These are phyloP conservation scores for Antrodiella citrinella DNA, from an alignment of 768 basidiomycete species.

Conservation along the genomic window DNA sequence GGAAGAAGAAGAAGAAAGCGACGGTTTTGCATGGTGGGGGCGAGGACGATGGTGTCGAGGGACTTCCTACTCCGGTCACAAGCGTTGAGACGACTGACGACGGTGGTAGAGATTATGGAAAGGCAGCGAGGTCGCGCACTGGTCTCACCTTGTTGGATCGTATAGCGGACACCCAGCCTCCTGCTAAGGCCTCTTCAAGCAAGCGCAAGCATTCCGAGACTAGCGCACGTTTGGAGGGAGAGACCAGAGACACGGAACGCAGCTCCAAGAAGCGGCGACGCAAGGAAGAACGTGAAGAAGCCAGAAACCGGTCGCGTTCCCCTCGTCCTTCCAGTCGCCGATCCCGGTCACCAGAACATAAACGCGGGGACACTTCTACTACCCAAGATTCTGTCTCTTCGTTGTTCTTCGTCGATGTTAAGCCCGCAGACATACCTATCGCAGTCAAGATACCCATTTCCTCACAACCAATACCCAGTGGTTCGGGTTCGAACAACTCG, in stretches of 20 bases:
- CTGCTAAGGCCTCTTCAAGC: neutral
- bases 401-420: conserved; percentile 45
- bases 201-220: neutral
- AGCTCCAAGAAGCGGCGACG: conserved; percentile 9
- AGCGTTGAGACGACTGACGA: no score
- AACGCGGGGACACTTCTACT: neutral
- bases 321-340: conserved; percentile 12
- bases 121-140: no score
- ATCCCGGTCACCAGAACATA: conserved; percentile 22
- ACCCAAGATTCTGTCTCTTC: neutral
- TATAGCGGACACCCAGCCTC: conserved; percentile 2
- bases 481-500: conserved; percentile 6
- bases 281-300: neutral
- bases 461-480: conserved; percentile 2
- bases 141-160: conserved; percentile 9
- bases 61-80: no score
- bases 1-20: conserved; percentile 12
- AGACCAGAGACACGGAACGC: neutral
- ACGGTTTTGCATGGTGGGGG: neutral
- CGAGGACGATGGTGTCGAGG: neutral
- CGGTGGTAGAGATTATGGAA: no score
- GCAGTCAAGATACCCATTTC: conserved; percentile 13
- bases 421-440: conserved; percentile 29
- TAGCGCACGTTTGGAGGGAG: neutral
- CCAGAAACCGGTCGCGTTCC: conserved; percentile 20